phyloP scores from a whole-genome alignment of 2,329 filamentous ascomycete species.

The Cladophialophora bantiana region DNA sequence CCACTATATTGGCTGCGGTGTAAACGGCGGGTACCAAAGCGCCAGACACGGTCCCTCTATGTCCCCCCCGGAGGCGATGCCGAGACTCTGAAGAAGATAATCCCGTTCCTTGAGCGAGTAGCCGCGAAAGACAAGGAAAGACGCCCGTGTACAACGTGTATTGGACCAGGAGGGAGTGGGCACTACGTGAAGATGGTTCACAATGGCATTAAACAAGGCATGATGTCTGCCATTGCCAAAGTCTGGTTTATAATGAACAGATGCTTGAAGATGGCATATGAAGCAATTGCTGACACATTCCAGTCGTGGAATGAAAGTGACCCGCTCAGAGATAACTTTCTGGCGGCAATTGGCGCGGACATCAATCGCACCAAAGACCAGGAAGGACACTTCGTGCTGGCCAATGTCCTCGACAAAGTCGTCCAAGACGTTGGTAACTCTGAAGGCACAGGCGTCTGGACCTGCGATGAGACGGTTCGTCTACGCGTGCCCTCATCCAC shows the following conservation, averaged over 20 bases:
- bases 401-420: slow-evolving; percentile 71
- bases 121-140: slow-evolving; percentile 68
- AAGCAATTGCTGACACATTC: slow-evolving; percentile 68
- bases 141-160: slow-evolving; percentile 65
- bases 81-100: slow-evolving; percentile 62
- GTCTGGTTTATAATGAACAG: slow-evolving; percentile 69
- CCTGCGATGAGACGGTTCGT: slow-evolving; percentile 66
- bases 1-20: slow-evolving; percentile 71
- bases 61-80: slow-evolving; percentile 68
- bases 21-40: slow-evolving; percentile 73
- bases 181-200: slow-evolving; percentile 81
- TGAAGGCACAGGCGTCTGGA: slow-evolving; percentile 73
- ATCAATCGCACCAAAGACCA: slow-evolving; percentile 59
- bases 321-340: slow-evolving; percentile 59
- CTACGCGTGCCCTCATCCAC: slow-evolving; percentile 71
- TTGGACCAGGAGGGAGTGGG: slow-evolving; percentile 69
- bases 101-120: slow-evolving; percentile 67
- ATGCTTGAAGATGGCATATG: slow-evolving; percentile 64
- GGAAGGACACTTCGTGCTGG: slow-evolving; percentile 61
- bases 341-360: slow-evolving; percentile 68
- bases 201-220: slow-evolving; percentile 76
- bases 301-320: slow-evolving; percentile 66
- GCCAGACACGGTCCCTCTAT: slow-evolving; percentile 71
- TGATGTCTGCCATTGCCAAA: slow-evolving; percentile 70
- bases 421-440: slow-evolving; percentile 72